Evolutionary conservation across 352 stramenopile genomes (phyloP).

Genomic region (Globisporangium alternatum): DNA sequence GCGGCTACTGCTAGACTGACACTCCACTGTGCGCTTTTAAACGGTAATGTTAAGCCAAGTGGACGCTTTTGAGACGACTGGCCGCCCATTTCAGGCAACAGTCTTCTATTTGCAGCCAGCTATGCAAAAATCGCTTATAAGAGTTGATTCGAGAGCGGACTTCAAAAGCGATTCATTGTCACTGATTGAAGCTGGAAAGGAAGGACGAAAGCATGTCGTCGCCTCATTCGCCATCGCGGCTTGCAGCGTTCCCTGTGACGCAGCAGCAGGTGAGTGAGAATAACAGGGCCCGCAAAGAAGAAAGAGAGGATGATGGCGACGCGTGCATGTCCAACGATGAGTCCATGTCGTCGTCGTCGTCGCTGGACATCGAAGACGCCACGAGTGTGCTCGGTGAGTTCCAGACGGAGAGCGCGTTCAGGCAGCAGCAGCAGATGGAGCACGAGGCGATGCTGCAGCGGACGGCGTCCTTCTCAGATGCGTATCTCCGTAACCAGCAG

Average conservation of each 20-base stretch:
- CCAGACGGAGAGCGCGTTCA: background rate
- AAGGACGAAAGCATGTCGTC: background rate
- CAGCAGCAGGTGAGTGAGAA: constrained; percentile 13
- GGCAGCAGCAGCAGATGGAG: constrained; percentile 1
- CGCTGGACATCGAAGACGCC: constrained; percentile 31
- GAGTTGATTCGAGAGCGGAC: too few relatives aligned
- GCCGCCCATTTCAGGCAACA: background rate
- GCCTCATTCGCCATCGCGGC: background rate
- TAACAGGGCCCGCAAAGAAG: constrained; percentile 11
- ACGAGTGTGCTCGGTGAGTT: constrained; percentile 11
- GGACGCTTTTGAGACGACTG: background rate
- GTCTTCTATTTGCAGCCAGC: too few relatives aligned
- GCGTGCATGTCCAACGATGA: constrained; percentile 60
- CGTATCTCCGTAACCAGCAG: constrained; percentile 9
- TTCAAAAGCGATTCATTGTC: too few relatives aligned
- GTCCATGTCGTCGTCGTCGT: constrained; percentile 54
- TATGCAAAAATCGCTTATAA: too few relatives aligned
- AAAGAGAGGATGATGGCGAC: constrained; percentile 25
- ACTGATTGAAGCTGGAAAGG: background rate
- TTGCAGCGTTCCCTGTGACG: background rate
- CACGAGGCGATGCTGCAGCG: background rate
- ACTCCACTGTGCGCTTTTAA: background rate
- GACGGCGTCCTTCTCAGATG: constrained; percentile 11
- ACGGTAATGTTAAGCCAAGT: background rate
- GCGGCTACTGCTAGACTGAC: background rate